Percentiles rank a stretch among this genome's conserved stretches.
phyloP scores from a whole-genome alignment of 1,284 basidiomycete species.

The Pyrrhoderma noxium region DNA sequence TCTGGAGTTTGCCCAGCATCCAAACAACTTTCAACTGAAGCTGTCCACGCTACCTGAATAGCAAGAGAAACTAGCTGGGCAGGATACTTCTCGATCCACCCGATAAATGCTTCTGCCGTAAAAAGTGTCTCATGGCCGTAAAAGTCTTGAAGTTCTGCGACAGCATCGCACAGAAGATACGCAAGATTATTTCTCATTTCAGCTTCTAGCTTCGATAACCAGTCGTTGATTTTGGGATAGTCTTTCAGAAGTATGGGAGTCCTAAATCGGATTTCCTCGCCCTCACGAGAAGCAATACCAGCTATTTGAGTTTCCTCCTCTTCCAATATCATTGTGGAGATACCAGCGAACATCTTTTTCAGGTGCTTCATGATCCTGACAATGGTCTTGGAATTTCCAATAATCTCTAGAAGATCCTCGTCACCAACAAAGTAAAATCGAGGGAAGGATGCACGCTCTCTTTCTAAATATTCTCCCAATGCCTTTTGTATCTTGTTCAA shows the following conservation, averaged over 20 bases:
- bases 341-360: slow-evolving; percentile 99
- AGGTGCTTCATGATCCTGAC: slow-evolving; percentile 96
- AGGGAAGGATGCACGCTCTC: slow-evolving; percentile 95
- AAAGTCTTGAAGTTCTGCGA: slow-evolving; percentile 74
- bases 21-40: slow-evolving; percentile 72
- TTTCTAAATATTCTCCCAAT: slow-evolving; percentile 96
- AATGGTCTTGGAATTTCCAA: slow-evolving; percentile 99
- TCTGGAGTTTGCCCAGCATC: slow-evolving; percentile 51
- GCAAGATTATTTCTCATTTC: slow-evolving; percentile 95
- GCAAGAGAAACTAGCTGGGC: slow-evolving; percentile 95
- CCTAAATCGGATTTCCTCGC: slow-evolving; percentile 85
- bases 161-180: slow-evolving; percentile 69
- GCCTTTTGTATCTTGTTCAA: slow-evolving; percentile 99
- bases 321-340: slow-evolving; percentile 85
- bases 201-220: slow-evolving; percentile 88
- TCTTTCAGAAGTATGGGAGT: slow-evolving; percentile 85
- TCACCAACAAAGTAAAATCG: slow-evolving; percentile 99
- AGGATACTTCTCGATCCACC: slow-evolving; percentile 90
- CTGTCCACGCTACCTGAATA: slow-evolving; percentile 91
- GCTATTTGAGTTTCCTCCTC: slow-evolving; percentile 82
- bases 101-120: slow-evolving; percentile 62
- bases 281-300: slow-evolving; percentile 91
- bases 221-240: slow-evolving; percentile 97
- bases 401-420: slow-evolving; percentile 97
- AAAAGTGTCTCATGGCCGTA: slow-evolving; percentile 62